Evolutionary conservation across 106 monocot species (phyloP), one percentile per base, ranked within the genome.

Genomic region (Vanilla planifolia): DNA sequence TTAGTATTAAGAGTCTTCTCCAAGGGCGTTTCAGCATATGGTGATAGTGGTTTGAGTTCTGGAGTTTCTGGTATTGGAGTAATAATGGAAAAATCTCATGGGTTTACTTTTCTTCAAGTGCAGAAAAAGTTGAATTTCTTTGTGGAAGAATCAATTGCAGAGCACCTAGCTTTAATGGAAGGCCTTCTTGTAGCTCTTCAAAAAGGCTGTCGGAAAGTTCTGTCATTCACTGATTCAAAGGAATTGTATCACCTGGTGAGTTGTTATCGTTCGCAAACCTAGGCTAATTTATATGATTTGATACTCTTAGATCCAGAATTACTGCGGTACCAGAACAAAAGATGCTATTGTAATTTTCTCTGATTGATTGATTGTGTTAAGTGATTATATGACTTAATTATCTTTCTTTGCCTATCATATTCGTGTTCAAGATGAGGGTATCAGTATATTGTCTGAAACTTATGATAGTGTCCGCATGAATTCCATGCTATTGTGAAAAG

Each of bases 61-160:
- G 79, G 68, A 29, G 52, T 74, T 55, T 86, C 95, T 26, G 95
- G 90, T 60, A 87, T 96, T 52, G 90, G 86, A 21, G 84, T 87
- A 4, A 68, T 96, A 17, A 79, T 87, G 83, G 90, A 96, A 39
- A 74, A 74, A 48, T 63, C 76, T 13, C 39, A 34, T 26, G 88
- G 84, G 20, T 40, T 60, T 7, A 71, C 90, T 23, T 43, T 75
- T 26, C 23, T 96, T 57, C 61, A 74, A 44, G 80, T 96, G 19
- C 90, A 96, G 84, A 96, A 96, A 65, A 96, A 84, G 64, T 68
- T 96, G 32, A 90, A 96, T 64, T 90, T 96, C 34, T 77, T 72
- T 69, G 90, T 90, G 22, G 79, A 90, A 32, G 86, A 71, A 46
- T 59, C 64, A 6, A 74, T 87, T 28, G 87, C 81, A 0, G 90